Evolutionary conservation across 495 filamentous ascomycete genomes (phyloP).

Genomic region (Aspergillus taichungensis): DNA sequence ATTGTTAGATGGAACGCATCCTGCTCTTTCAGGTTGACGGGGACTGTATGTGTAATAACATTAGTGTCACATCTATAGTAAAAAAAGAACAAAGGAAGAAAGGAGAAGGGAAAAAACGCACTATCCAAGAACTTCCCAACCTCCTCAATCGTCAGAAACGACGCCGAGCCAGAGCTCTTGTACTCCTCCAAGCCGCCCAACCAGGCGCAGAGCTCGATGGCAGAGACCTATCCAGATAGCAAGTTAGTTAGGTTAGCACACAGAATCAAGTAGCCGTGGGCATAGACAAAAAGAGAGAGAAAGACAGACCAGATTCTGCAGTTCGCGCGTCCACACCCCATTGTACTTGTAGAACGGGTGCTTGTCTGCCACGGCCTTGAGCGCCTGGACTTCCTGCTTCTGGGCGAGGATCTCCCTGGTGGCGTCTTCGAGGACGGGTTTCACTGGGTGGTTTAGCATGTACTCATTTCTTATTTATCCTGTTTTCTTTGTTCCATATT

Average conservation of each 20-base stretch:
- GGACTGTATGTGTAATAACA: slow-evolving; percentile 47
- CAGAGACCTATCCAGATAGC: slow-evolving; percentile 39
- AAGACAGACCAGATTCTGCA: slow-evolving; percentile 65
- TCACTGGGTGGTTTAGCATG: slow-evolving; percentile 17
- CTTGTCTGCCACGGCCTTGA: slow-evolving; percentile 63
- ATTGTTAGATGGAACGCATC: slow-evolving; percentile 93
- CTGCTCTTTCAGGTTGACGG: slow-evolving; percentile 81
- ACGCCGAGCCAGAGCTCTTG: slow-evolving; percentile 28
- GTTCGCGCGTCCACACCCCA: slow-evolving; percentile 66
- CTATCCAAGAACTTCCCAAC: slow-evolving; percentile 68
- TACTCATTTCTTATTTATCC: too few species aligned
- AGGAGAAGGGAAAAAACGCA: slow-evolving; percentile 26
- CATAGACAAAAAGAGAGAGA: not conserved
- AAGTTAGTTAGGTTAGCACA: not conserved
- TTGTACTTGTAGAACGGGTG: slow-evolving; percentile 98
- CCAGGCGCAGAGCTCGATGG: slow-evolving; percentile 68
- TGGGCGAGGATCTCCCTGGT: slow-evolving; percentile 34
- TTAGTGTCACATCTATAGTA: not conserved
- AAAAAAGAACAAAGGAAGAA: not conserved
- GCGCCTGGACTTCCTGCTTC: slow-evolving; percentile 36
- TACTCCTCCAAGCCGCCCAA: slow-evolving; percentile 53
- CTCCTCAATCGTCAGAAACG: slow-evolving; percentile 79
- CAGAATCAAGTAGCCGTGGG: not conserved
- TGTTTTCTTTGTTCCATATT: too few species aligned
- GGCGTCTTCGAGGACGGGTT: slow-evolving; percentile 35